These are phyloP conservation scores for Uronychia binucleata DNA, from an alignment of 73 alveolate genomes.

Conservation along the genomic window DNA sequence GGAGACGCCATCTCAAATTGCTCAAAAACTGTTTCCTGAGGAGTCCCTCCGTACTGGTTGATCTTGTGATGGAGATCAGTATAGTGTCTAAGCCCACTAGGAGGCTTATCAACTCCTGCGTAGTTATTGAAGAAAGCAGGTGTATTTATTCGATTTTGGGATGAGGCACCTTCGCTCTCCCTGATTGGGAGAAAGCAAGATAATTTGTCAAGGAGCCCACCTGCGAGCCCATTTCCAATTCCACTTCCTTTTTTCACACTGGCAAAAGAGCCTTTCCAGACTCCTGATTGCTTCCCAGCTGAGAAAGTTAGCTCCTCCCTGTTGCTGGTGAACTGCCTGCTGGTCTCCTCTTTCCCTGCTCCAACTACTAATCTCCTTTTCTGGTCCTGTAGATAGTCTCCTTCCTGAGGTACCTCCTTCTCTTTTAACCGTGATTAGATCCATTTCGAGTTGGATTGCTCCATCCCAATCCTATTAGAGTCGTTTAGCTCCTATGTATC, in stretches of 20 bases:
- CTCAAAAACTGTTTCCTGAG: too few species aligned
- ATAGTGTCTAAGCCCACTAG: too few species aligned
- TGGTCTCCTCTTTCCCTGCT: neutral
- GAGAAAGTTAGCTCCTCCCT: neutral
- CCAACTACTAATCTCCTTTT: neutral
- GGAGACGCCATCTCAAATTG: too few species aligned
- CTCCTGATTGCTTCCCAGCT: neutral
- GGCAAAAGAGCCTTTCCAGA: neutral
- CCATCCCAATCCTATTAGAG: too few species aligned
- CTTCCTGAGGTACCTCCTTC: too few species aligned
- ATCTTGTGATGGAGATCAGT: too few species aligned
- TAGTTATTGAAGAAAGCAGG: neutral
- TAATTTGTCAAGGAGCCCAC: neutral
- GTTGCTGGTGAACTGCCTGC: neutral
- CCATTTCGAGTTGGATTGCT: too few species aligned
- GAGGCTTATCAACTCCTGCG: neutral
- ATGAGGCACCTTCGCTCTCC: neutral
- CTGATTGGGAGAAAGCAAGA: neutral
- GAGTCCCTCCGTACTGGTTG: too few species aligned
- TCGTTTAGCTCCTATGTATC: too few species aligned
- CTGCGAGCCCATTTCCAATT: neutral
- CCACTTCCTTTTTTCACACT: neutral
- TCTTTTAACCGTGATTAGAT: too few species aligned
- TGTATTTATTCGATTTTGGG: neutral
- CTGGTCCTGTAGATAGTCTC: too few species aligned